phyloP scores from a whole-genome alignment of 2,329 filamentous ascomycete genomes.

The Fusarium virguliforme region DNA sequence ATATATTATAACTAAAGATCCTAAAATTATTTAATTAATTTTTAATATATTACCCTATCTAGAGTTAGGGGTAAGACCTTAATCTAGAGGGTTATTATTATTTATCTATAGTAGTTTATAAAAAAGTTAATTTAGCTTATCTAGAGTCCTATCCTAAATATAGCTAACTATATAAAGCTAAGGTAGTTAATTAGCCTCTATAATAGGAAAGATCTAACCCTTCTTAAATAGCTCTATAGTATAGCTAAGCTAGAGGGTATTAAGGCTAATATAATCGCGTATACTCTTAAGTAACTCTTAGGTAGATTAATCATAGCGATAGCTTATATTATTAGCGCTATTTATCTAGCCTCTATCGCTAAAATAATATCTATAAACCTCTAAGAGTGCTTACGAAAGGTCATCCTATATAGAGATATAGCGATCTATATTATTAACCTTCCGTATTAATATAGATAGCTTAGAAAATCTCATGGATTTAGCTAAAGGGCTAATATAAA shows the following conservation, averaged over 20 bases:
- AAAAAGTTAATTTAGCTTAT: neutral
- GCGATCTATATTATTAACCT: neutral
- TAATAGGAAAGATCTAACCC: neutral
- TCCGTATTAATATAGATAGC: neutral
- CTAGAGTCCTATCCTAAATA: neutral
- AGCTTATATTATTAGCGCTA: neutral
- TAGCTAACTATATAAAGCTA: neutral
- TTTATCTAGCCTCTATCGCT: neutral
- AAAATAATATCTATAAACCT: neutral
- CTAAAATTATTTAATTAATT: too few relatives aligned
- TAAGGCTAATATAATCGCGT: neutral
- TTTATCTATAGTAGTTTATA: neutral
- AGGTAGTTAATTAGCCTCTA: neutral
- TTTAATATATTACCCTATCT: too few relatives aligned
- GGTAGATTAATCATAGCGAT: neutral
- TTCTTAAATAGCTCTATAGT: neutral
- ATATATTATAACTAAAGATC: too few relatives aligned
- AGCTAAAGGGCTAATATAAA: neutral
- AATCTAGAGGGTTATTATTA: neutral
- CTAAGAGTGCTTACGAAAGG: neutral
- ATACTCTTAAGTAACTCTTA: neutral
- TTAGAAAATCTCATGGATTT: neutral
- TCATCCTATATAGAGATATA: neutral
- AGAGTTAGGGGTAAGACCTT: too few relatives aligned
- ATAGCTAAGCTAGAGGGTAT: neutral